A percentile compares a stretch with the other conserved stretches of the same genome.
Conservation (phyloP, 805 yeast species). For the Candida easanensis region DNA sequence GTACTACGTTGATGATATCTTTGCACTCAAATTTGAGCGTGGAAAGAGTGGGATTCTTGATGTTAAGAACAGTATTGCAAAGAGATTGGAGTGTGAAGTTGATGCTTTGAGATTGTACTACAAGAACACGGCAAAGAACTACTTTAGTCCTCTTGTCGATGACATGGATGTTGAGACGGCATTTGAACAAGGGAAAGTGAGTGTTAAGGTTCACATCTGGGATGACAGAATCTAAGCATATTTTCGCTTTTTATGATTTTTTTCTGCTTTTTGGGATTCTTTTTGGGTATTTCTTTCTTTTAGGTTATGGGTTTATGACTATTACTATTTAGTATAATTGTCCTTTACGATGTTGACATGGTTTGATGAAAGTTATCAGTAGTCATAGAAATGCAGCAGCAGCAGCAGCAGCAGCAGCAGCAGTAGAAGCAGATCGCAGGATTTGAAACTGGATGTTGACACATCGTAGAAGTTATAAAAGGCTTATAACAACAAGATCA, state of each 20-base stretch:
- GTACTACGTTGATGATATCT: constrained; percentile 24
- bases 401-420: no score
- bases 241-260: not conserved
- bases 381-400: no score
- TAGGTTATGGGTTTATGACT: no score
- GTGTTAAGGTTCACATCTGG: constrained; percentile 14
- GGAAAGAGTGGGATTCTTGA: constrained; percentile 4
- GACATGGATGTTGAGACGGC: constrained; percentile 21
- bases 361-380: no score
- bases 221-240: constrained; percentile 5
- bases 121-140: constrained; percentile 15
- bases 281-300: no score
- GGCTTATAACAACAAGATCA: no score
- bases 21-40: constrained; percentile 22
- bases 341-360: no score
- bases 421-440: no score
- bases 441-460: no score
- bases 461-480: no score
- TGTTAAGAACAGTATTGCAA: constrained; percentile 20
- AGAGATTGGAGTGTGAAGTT: constrained; percentile 24
- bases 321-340: no score
- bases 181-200: constrained; percentile 13
- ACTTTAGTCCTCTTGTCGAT: constrained; percentile 20
- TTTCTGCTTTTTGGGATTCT: not conserved
- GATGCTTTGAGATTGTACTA: constrained; percentile 18